Conservation (phyloP, 495 filamentous ascomycete genomes). For the Talaromyces thailandensis region DNA sequence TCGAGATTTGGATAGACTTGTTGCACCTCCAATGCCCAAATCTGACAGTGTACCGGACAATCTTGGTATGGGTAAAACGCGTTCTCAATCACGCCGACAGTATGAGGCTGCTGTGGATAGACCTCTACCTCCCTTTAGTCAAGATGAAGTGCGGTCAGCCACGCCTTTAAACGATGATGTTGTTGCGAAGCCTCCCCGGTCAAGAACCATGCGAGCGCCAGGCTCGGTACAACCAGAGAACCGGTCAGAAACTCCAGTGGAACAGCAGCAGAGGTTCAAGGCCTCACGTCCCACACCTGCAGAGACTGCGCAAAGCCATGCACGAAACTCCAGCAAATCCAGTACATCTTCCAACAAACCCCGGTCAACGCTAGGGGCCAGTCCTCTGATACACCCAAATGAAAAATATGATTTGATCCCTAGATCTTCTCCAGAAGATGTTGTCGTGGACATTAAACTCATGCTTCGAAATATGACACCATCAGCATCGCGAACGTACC, state of each 20-base stretch:
- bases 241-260: not conserved
- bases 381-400: slow-evolving; percentile 29
- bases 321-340: slow-evolving; percentile 26
- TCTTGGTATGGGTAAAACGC: slow-evolving; percentile 35
- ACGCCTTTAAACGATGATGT: slow-evolving; percentile 13
- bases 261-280: slow-evolving; percentile 7
- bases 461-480: slow-evolving; percentile 33
- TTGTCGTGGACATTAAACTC: slow-evolving; percentile 30
- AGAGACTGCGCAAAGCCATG: slow-evolving; percentile 10
- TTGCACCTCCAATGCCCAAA: slow-evolving; percentile 18
- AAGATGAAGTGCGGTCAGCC: slow-evolving; percentile 18
- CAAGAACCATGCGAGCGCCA: not conserved
- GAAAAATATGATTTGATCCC: slow-evolving; percentile 29
- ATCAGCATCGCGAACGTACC: slow-evolving; percentile 23
- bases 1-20: slow-evolving; percentile 21
- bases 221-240: not conserved
- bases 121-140: slow-evolving; percentile 4
- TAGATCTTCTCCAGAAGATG: slow-evolving; percentile 29
- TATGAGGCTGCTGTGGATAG: slow-evolving; percentile 27
- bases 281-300: slow-evolving; percentile 6
- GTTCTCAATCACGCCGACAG: slow-evolving; percentile 33
- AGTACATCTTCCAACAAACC: slow-evolving; percentile 19
- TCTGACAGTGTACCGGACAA: slow-evolving; percentile 23
- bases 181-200: not conserved
- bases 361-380: slow-evolving; percentile 30